Evolutionary conservation across 179 eudicot genomes (phyloP), one percentile per base, ranked within the genome.

Genomic region (Spergularia azorica): DNA sequence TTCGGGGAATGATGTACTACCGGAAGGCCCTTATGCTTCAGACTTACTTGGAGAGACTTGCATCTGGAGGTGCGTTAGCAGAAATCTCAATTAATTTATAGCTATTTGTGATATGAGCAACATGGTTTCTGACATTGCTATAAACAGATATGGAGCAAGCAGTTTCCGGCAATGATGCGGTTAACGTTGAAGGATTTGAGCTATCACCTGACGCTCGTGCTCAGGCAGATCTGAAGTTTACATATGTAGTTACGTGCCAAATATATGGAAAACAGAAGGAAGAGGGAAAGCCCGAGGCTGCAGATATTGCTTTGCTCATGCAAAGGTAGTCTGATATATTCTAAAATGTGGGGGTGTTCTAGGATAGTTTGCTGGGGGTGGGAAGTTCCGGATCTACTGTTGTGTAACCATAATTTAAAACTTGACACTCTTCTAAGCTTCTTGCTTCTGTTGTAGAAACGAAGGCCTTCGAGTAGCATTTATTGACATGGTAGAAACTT

Each of bases 1-100:
- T 96, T 83, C 95, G 99, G 62, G 99, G 99, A 67, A 96, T 96
- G 99, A 96, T 96, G 98, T 96, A 96, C 86, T 94, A 96, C 76
- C 88, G 99, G 76, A 96, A 94, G 84, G 99, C 99, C 70, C 83
- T 94, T 70, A 90, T 96, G 95, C 98, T 96, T 70, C 98, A 96
- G 81, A 84, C 96, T 52, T 89, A 94, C 79, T 72, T 96, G 87
- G 99, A 96, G 86, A 85, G 89, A 83, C 84, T 79, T 81, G 81
- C 89, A 68, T 79, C 80, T 81, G 91, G 85, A 88, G 99, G 99
- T 96, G 76, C 76, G 86, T 75, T 63, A 60, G 56, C 32, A 63
- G 58, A 3, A 41, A 75, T 20, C 66, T 18, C 18, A 18, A 21
- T 55, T n/a, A 12, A 39, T 16, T 18, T 26, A 36, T 50, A 21